Evolutionary conservation across 1,284 basidiomycete species (phyloP).

Genomic region (Ustilago curta): DNA sequence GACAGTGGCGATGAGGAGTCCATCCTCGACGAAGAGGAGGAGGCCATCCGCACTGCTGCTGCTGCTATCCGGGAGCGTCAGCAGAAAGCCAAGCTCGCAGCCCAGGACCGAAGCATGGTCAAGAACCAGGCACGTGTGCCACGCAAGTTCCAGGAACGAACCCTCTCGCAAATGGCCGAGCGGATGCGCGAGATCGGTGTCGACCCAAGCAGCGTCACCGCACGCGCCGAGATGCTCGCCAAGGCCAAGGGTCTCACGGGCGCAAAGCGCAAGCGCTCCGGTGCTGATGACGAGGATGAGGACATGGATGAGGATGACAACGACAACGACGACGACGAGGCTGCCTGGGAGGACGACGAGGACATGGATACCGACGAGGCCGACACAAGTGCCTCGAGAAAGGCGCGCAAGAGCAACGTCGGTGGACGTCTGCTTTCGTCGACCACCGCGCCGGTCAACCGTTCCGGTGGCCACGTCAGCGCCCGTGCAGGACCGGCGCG

Average conservation of each 20-base stretch:
- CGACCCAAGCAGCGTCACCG: conserved; percentile 87
- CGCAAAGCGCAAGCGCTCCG: conserved; percentile 75
- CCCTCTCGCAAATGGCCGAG: conserved; percentile 84
- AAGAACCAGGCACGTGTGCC: conserved; percentile 91
- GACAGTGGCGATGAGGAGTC: conserved; percentile 81
- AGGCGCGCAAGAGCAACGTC: conserved; percentile 74
- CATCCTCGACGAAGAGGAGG: conserved; percentile 90
- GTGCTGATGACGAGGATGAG: conserved; percentile 71
- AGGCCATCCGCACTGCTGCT: conserved; percentile 79
- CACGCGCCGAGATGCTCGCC: conserved; percentile 84
- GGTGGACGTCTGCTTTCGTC: conserved; percentile 69
- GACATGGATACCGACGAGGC: conserved; percentile 70
- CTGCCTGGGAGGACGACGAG: conserved; percentile 73
- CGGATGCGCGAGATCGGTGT: conserved; percentile 87
- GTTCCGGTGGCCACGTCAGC: conserved; percentile 57
- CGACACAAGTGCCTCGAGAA: conserved; percentile 42
- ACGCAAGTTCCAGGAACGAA: conserved; percentile 78
- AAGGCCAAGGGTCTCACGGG: conserved; percentile 76
- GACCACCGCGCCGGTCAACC: conserved; percentile 57
- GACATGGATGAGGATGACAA: conserved; percentile 68
- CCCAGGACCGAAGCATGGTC: conserved; percentile 86
- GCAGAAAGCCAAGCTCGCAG: conserved; percentile 77
- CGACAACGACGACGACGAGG: conserved; percentile 69
- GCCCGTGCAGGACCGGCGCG: conserved; percentile 65
- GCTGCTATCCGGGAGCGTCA: conserved; percentile 77